These are phyloP conservation scores for Fomitopsis schrenkii DNA, from an alignment of 1,284 basidiomycete species.

Conservation along the genomic window DNA sequence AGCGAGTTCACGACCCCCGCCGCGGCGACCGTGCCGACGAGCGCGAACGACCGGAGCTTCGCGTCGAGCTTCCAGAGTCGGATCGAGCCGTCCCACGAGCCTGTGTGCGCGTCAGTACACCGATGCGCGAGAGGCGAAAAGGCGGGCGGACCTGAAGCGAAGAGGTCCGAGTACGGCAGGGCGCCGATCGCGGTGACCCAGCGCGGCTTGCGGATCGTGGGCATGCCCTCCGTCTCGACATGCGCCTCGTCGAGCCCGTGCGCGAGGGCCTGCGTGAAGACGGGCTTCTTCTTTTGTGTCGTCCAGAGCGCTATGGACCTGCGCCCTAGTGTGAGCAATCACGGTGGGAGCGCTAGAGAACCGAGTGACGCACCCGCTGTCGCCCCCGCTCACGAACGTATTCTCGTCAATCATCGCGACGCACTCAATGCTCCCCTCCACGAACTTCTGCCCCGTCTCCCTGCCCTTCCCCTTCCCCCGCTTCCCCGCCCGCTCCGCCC, in stretches of 20 bases:
- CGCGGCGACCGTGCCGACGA: constrained; percentile 58
- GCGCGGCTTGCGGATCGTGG: constrained; percentile 66
- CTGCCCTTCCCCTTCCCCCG: constrained; percentile 36
- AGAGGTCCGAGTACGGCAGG: constrained; percentile 85
- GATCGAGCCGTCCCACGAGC: constrained; percentile 90
- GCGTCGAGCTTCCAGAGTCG: constrained; percentile 86
- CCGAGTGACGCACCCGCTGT: constrained; percentile 73
- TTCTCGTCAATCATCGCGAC: constrained; percentile 94
- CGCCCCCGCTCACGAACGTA: constrained; percentile 91
- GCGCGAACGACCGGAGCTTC: constrained; percentile 72
- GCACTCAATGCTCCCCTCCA: constrained; percentile 91
- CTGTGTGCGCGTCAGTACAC: constrained; percentile 33
- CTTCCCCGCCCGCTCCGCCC: constrained; percentile 17
- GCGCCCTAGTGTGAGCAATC: neutral
- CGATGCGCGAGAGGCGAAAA: constrained; percentile 2
- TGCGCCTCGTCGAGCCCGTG: constrained; percentile 79
- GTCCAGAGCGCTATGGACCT: constrained; percentile 92
- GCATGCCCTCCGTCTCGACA: constrained; percentile 67
- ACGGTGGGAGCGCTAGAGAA: constrained; percentile 4
- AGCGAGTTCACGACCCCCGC: constrained; percentile 88
- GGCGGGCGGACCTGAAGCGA: constrained; percentile 69
- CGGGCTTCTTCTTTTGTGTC: constrained; percentile 94
- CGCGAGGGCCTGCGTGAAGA: constrained; percentile 80
- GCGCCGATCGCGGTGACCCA: constrained; percentile 88
- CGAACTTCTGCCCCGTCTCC: constrained; percentile 45